Conservation (phyloP, 2,329 filamentous ascomycete genomes). For the Xylaria sp. region DNA sequence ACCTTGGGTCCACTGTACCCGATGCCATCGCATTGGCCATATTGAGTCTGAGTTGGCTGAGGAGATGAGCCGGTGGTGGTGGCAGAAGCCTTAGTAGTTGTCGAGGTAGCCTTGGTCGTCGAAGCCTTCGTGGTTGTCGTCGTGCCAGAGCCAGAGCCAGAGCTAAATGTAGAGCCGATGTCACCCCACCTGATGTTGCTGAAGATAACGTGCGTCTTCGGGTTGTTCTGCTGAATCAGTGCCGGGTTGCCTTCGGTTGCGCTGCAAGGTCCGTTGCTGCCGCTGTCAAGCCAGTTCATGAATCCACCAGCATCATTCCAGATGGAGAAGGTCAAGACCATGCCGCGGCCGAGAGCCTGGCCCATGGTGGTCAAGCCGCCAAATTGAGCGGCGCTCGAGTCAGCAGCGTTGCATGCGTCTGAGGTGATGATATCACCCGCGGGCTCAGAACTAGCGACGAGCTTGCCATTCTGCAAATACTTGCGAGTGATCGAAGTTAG, state of each 20-base stretch:
- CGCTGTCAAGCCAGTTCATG: conserved; percentile 68
- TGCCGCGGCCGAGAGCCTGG: conserved; percentile 57
- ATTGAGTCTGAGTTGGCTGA: conserved; percentile 21
- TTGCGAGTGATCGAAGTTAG: conserved; percentile 60
- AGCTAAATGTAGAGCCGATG: conserved; percentile 39
- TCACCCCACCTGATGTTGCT: conserved; percentile 47
- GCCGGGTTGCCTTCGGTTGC: conserved; percentile 62
- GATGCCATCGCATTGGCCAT: conserved; percentile 31
- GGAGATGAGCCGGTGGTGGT: conserved; percentile 15
- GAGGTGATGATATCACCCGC: conserved; percentile 43
- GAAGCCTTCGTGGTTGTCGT: conserved; percentile 7
- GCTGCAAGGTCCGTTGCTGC: conserved; percentile 63
- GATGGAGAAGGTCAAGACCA: conserved; percentile 65
- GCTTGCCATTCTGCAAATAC: conserved; percentile 60
- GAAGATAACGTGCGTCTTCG: conserved; percentile 45
- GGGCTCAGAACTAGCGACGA: conserved; percentile 54
- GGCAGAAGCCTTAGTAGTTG: conserved; percentile 1
- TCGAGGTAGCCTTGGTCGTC: conserved; percentile 8
- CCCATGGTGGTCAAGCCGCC: conserved; percentile 57
- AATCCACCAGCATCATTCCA: conserved; percentile 64
- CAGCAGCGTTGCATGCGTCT: conserved; percentile 42
- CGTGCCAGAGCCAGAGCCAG: conserved; percentile 2
- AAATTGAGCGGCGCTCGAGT: conserved; percentile 43
- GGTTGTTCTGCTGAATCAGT: conserved; percentile 38
- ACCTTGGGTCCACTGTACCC: conserved; percentile 24